Base-by-base conservation (phyloP, 345 rosid species). In the Cardiospermum halicacabum region DNA sequence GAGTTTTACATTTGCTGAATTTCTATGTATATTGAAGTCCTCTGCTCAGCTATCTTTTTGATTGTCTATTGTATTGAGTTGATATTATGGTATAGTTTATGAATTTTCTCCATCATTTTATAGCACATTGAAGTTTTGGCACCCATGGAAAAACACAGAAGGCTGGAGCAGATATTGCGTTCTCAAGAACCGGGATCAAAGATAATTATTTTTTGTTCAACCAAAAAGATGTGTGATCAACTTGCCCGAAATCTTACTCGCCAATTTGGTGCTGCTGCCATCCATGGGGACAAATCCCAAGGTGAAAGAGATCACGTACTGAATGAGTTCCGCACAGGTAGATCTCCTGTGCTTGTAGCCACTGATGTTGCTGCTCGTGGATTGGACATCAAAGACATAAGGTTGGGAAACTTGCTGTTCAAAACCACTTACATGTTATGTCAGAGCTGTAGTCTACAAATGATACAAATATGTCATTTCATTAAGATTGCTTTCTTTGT, bases 281-380 rank as follows among this genome's bases (percentile, higher is more conserved):
- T 87, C 66, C 96, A 89, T 69, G 94, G 96, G 31, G 96, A 89
- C 79, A 90, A 90, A 73, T 90, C 95, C 43, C 97, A 88, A 78
- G 68, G 85, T 60, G 95, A 90, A 73, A 88, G 97, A 69, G 97
- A 90, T 78, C 61, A 60, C 68, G 95, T 90, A 51, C 70, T 90
- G 65, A 82, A 67, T 75, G 95, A 90, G 73, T 90, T 90, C 72
- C 91, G 88, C 18, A 67, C 78, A 45, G 97, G 97, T 48, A 85
- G 85, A 82, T 84, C 83, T 69, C 96, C 96, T 1, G 71, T 89
- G 53, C 93, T 87, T 59, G 94, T 89, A 25, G 96, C 96, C 45
- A 90, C 97, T 60, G 97, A 90, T 82, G 97, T 90, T 54, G 97
- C 97, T 68, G 97, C 97, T 68, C 88, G 95, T 64, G 97, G 97